Evolutionary conservation across 2,329 filamentous ascomycete genomes (phyloP).

Genomic region (Colletotrichum orchidophilum): DNA sequence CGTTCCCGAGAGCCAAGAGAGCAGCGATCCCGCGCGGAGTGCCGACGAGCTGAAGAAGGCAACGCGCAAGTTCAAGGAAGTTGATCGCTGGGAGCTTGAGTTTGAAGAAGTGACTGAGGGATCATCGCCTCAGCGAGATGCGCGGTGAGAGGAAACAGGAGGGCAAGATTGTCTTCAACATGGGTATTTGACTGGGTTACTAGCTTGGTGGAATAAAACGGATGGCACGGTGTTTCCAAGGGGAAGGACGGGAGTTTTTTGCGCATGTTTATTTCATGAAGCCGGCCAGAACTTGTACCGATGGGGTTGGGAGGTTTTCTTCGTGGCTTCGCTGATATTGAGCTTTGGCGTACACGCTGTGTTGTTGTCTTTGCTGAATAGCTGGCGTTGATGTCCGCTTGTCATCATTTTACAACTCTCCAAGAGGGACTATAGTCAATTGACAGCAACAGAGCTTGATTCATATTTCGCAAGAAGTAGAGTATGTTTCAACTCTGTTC

Average conservation of each 20-base stretch:
- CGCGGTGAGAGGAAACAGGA: conserved; percentile 47
- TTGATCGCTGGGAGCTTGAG: conserved; percentile 74
- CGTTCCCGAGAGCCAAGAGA: conserved; percentile 44
- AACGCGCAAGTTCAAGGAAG: conserved; percentile 72
- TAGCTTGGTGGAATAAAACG: background rate
- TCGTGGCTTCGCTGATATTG: background rate
- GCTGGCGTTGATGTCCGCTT: background rate
- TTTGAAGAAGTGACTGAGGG: conserved; percentile 71
- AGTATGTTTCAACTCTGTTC: background rate
- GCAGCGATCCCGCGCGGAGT: conserved; percentile 42
- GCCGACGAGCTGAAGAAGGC: conserved; percentile 67
- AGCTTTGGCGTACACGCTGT: background rate
- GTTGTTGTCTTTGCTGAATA: background rate
- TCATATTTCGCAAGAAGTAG: background rate
- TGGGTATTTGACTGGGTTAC: conserved; percentile 8
- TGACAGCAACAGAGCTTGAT: background rate
- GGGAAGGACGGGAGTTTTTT: background rate
- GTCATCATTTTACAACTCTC: background rate
- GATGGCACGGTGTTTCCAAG: background rate
- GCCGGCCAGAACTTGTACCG: background rate
- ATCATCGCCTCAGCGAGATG: conserved; percentile 59
- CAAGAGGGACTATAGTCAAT: background rate
- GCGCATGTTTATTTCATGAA: background rate
- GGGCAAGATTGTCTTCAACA: background rate
- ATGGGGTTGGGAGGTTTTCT: background rate